Evolutionary conservation across 2,329 filamentous ascomycete genomes (phyloP).

Genomic region (Alternaria novae-zelandiae): DNA sequence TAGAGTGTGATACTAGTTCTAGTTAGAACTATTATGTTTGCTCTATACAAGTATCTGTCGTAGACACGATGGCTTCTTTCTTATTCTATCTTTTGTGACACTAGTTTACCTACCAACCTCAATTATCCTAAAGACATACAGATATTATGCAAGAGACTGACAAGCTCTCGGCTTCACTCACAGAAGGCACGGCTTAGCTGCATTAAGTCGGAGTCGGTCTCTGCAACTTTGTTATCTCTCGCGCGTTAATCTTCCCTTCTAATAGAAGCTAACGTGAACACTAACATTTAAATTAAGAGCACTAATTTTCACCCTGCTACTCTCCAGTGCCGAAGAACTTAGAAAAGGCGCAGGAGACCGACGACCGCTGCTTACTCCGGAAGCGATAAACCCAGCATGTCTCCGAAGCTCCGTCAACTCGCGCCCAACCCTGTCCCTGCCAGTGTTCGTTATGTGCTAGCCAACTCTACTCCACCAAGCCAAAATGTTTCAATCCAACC

Average conservation of each 20-base stretch:
- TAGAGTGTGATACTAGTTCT: too few relatives aligned
- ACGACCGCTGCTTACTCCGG: neutral
- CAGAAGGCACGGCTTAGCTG: neutral
- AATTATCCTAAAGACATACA: too few relatives aligned
- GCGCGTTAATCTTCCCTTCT: neutral
- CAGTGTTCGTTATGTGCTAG: neutral
- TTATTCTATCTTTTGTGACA: too few relatives aligned
- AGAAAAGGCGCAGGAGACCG: neutral
- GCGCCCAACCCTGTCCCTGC: neutral
- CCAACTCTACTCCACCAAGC: neutral
- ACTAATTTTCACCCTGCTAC: neutral
- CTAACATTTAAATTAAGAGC: neutral
- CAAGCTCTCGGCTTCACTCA: neutral
- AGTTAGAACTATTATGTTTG: too few relatives aligned
- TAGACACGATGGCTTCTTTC: too few relatives aligned
- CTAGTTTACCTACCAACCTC: too few relatives aligned
- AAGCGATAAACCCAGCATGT: neutral
- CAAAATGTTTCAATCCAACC: neutral
- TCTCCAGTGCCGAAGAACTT: neutral
- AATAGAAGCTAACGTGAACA: neutral
- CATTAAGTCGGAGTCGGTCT: neutral
- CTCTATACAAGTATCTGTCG: too few relatives aligned
- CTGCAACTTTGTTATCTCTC: neutral
- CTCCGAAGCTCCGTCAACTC: neutral
- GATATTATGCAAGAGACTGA: too few relatives aligned